These are phyloP conservation scores for Mycena metata DNA, from an alignment of 768 basidiomycete species.

Conservation along the genomic window DNA sequence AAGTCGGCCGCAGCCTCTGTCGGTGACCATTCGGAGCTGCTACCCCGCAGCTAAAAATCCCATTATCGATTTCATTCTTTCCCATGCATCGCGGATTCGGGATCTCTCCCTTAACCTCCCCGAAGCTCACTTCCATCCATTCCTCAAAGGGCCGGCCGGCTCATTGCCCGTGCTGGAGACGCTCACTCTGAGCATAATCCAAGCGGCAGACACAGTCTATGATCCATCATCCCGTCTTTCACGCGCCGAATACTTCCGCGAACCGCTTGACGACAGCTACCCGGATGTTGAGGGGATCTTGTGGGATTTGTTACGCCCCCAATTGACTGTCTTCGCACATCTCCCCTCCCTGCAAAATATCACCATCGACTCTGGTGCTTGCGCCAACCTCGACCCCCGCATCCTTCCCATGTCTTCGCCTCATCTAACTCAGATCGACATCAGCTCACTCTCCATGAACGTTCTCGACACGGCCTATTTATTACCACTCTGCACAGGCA, in stretches of 20 bases:
- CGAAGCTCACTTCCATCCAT: neutral
- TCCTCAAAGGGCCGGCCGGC: neutral
- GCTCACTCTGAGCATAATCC: neutral
- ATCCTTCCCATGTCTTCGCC: neutral
- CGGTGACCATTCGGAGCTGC: too few relatives aligned
- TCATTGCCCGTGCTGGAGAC: conserved; percentile 1
- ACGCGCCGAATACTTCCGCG: too few relatives aligned
- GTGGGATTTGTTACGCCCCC: neutral
- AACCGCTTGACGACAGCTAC: neutral
- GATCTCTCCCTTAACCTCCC: conserved; percentile 10
- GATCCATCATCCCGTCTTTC: too few relatives aligned
- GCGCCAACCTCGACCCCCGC: neutral
- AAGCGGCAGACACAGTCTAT: neutral
- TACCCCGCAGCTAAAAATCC: too few relatives aligned
- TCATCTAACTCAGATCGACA: conserved; percentile 4
- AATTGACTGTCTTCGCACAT: neutral
- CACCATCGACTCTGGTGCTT: neutral
- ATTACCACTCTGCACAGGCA: neutral
- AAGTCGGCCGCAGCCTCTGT: too few relatives aligned
- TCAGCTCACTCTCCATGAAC: neutral
- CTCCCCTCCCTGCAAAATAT: conserved; percentile 1
- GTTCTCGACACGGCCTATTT: too few relatives aligned
- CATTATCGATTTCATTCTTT: too few relatives aligned
- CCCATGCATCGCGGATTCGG: too few relatives aligned
- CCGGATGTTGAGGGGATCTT: neutral